Evolutionary conservation across 2,329 filamentous ascomycete species (phyloP).

Genomic region (Xylaria digitata): DNA sequence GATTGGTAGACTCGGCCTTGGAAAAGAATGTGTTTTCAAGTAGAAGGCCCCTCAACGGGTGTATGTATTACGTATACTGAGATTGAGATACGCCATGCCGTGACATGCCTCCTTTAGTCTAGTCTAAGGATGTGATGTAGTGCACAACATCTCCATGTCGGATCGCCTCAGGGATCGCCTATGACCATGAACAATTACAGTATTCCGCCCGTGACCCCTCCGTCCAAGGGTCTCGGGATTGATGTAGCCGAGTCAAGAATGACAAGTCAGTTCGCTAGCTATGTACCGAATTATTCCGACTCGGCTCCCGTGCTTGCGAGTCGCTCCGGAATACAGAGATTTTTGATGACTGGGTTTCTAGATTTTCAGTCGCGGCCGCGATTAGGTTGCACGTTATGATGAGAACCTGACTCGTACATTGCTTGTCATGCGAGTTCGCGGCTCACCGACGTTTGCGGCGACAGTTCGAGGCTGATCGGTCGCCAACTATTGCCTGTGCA

Average conservation of each 20-base stretch:
- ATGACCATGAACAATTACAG: not conserved
- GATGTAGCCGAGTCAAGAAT: constrained; percentile 13
- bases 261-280: not conserved
- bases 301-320: not conserved
- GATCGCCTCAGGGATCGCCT: constrained; percentile 25
- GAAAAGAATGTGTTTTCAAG: not conserved
- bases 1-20: too few species aligned
- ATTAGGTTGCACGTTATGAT: not conserved
- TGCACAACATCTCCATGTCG: not conserved
- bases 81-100: too few species aligned
- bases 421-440: not conserved
- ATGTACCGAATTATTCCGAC: constrained; percentile 18
- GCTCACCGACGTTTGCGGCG: constrained; percentile 26
- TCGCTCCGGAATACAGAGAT: not conserved
- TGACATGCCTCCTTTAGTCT: not conserved
- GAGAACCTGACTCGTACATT: constrained; percentile 12
- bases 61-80: not conserved
- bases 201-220: constrained; percentile 1
- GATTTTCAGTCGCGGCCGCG: not conserved
- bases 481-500: constrained; percentile 34
- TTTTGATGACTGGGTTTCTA: not conserved
- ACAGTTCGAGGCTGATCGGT: constrained; percentile 14
- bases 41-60: not conserved
- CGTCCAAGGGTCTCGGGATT: constrained; percentile 3
- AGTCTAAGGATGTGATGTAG: not conserved